These are phyloP conservation scores for Geranium brycei DNA, from an alignment of 345 rosid genomes.

Conservation along the genomic window DNA sequence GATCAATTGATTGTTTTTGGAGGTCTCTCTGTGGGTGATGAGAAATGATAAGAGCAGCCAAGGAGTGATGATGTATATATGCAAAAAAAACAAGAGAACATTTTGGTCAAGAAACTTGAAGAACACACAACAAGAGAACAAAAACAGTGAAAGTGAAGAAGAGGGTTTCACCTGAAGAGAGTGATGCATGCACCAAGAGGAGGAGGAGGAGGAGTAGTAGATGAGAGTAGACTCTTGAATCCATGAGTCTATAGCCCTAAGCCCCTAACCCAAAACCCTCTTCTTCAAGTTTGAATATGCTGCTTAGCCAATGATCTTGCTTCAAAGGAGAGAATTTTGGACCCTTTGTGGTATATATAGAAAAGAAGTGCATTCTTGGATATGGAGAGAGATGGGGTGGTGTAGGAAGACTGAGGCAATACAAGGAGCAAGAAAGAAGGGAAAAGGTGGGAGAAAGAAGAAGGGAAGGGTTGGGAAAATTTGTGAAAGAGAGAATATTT, in stretches of 20 bases:
- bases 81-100: too few species aligned
- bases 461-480: constrained; percentile 15
- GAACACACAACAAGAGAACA: background rate
- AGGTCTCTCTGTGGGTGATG: too few species aligned
- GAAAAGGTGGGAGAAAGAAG: constrained; percentile 16
- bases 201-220: constrained; percentile 10
- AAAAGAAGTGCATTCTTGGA: background rate
- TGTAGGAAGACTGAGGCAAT: constrained; percentile 13
- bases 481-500: constrained; percentile 14
- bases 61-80: too few species aligned
- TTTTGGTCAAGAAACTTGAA: too few species aligned
- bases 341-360: constrained; percentile 4
- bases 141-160: background rate
- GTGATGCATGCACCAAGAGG: constrained; percentile 13
- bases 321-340: constrained; percentile 11
- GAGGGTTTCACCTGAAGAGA: constrained; percentile 23
- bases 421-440: constrained; percentile 18
- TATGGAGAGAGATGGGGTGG: constrained; percentile 5
- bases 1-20: too few species aligned
- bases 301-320: background rate
- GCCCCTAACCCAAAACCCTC: background rate
- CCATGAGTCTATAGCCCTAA: constrained; percentile 15
- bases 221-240: constrained; percentile 3
- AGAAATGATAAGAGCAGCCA: too few species aligned
- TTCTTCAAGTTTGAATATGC: constrained; percentile 1